Base-by-base conservation (phyloP, 352 stramenopile genomes). In the Phytophthora citricola region DNA sequence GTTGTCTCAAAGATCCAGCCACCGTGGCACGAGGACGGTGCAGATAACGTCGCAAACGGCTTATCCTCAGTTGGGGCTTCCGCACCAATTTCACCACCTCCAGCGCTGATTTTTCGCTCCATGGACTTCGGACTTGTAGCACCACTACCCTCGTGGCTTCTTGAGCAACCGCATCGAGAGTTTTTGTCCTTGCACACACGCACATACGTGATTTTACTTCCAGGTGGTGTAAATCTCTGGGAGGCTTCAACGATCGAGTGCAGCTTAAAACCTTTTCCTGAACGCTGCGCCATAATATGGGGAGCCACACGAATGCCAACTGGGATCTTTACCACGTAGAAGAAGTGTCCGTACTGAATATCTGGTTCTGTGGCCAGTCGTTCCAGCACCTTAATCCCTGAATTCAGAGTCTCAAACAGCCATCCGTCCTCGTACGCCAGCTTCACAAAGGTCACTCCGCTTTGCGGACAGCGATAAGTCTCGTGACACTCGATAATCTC, bases 1-100 rank as follows among this genome's bases (percentile, higher is more conserved):
- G 87, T 94, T 5, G 78, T 87, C 64, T 94, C 87, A 66, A 94
- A 94, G 63, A 94, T 90, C 87, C 87, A 94, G 11, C 87, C 87
- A 3, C 84, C 84, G 34, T 86, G 83, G 34, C 84, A 91, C 7
- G 77, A 85, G 7, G 68, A 62, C 20, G 69, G 57, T 4, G 67
- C 66, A 26, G 59, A 38, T 34, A 76, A 34, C 14, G 58, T 58
- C 10, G 56, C 44, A 52, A 71, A 75, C 6, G 49, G 14, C 12
- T 63, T 71, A 4, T 65, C 55, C 7, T 64, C 46, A 8, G 15
- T 54, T 39, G 46, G 22, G 17, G 22, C 32, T 11, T 68, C 55
- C 4, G 24, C 34, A 32, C 44, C 56, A 48, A 41, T 40, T 10
- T 66, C 60, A 5, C 44, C 56, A 20, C 53, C 52, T 26, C 58